phyloP scores from a whole-genome alignment of 1,284 basidiomycete species.

The Rhodotorula sp. region DNA sequence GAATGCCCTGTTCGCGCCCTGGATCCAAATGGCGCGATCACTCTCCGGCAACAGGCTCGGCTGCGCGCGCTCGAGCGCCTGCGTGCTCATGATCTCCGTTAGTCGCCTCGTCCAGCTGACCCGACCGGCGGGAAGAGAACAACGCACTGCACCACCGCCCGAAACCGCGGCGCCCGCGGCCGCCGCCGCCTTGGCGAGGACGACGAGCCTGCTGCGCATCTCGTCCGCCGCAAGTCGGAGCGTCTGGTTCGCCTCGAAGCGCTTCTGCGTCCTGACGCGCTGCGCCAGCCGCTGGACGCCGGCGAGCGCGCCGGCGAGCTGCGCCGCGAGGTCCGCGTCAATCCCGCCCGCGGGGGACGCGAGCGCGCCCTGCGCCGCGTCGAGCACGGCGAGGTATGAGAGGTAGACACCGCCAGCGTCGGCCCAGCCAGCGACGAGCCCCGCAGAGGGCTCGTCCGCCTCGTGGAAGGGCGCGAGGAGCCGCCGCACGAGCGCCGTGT shows the following conservation, averaged over 20 bases:
- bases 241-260: constrained; percentile 4
- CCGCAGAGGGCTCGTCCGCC: constrained; percentile 61
- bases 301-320: constrained; percentile 1
- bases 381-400: constrained; percentile 27
- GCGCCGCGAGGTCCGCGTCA: neutral
- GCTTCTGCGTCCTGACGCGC: neutral
- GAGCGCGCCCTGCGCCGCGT: neutral
- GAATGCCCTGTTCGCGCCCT: constrained; percentile 30
- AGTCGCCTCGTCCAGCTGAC: too few relatives aligned
- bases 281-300: constrained; percentile 10
- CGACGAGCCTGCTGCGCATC: constrained; percentile 31
- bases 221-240: constrained; percentile 25
- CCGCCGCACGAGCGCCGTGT: constrained; percentile 70
- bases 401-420: constrained; percentile 43
- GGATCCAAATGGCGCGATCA: constrained; percentile 37
- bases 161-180: neutral
- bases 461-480: constrained; percentile 71
- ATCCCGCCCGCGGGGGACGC: neutral
- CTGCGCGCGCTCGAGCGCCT: constrained; percentile 26
- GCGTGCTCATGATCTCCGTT: neutral
- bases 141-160: neutral
- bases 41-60: constrained; percentile 29
- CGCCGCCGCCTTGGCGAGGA: constrained; percentile 18
- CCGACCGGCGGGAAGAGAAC: neutral
- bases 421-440: constrained; percentile 47